These are phyloP conservation scores for Sphagnum magellanicum DNA, from an alignment of 228 moss, liverwort and hornwort genomes.

Conservation along the genomic window DNA sequence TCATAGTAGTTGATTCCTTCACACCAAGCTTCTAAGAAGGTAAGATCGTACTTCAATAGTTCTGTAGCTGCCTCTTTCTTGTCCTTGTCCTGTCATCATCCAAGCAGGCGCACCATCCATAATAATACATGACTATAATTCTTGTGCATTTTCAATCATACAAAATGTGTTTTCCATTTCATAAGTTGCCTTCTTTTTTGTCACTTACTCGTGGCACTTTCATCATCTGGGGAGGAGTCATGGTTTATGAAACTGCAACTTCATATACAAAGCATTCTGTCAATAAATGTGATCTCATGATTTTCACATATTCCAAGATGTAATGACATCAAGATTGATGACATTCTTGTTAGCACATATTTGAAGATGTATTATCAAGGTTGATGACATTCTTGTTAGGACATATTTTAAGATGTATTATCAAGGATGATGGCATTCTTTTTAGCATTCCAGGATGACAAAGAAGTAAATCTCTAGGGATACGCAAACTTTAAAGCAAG, in stretches of 20 bases:
- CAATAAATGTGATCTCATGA: background rate
- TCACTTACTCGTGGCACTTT: background rate
- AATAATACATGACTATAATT: background rate
- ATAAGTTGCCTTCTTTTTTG: background rate
- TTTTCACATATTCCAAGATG: background rate
- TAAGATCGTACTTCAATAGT: conserved; percentile 26
- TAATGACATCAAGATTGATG: too few species aligned
- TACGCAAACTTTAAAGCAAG: too few species aligned
- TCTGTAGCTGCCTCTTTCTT: conserved; percentile 38
- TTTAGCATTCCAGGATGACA: too few species aligned
- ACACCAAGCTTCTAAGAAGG: conserved; percentile 20
- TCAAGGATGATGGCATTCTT: too few species aligned
- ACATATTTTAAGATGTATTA: too few species aligned
- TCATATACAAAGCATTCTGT: background rate
- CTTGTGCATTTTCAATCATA: too few species aligned
- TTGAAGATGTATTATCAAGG: too few species aligned
- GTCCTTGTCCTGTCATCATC: conserved; percentile 24
- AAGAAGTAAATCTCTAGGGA: too few species aligned
- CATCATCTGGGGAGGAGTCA: background rate
- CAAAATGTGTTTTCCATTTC: too few species aligned
- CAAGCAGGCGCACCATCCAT: background rate
- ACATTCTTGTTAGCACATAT: background rate
- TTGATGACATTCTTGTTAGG: too few species aligned
- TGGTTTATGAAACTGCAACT: background rate
- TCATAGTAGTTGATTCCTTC: conserved; percentile 38